Evolutionary conservation across 129 eudicot genomes (phyloP).

Genomic region (Helianthus tuberosus): DNA sequence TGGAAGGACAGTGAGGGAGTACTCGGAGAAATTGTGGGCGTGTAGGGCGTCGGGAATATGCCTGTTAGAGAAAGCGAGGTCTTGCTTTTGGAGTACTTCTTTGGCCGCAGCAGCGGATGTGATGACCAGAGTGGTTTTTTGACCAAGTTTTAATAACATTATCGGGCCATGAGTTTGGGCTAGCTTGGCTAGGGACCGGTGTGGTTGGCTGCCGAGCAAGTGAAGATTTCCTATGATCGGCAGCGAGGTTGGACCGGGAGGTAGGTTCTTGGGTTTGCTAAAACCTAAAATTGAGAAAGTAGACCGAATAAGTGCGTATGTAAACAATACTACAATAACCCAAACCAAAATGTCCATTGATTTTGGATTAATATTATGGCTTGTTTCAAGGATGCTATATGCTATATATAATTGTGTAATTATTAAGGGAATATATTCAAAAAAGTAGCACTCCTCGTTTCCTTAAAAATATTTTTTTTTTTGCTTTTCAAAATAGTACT

Average conservation of each 20-base stretch:
- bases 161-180: conserved; percentile 48
- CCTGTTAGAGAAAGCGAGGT: conserved; percentile 46
- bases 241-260: conserved; percentile 59
- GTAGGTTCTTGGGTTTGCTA: conserved; percentile 31
- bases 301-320: not conserved
- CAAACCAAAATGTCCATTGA: no score
- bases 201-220: conserved; percentile 48
- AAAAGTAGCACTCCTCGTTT: no score
- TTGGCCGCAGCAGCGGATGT: conserved; percentile 46
- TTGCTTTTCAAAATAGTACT: no score
- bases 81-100: conserved; percentile 55
- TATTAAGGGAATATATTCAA: no score
- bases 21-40: conserved; percentile 39
- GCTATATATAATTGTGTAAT: no score
- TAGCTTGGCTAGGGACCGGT: conserved; percentile 44
- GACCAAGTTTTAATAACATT: conserved; percentile 51
- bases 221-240: conserved; percentile 54
- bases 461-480: no score
- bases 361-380: no score
- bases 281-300: not conserved
- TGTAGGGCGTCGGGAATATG: conserved; percentile 39
- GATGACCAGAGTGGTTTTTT: conserved; percentile 44
- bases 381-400: no score
- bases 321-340: not conserved
- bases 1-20: conserved; percentile 48